Base-by-base conservation (phyloP, 2,329 filamentous ascomycete species). In the Drechslera avenae region DNA sequence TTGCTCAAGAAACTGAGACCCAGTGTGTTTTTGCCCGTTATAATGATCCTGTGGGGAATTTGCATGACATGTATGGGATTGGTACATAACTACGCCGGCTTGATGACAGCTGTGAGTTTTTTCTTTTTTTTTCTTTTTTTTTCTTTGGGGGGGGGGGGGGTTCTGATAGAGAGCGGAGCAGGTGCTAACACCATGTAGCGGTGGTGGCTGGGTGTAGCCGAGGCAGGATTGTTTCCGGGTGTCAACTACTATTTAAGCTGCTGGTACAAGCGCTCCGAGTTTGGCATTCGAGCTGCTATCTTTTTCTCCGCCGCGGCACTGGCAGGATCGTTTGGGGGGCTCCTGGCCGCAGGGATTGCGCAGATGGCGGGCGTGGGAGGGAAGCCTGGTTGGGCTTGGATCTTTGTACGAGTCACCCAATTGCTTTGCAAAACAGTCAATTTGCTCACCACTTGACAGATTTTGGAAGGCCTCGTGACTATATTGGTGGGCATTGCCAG, bases 281-380 rank as follows among this genome's bases (percentile, higher is more conserved):
- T 94, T 46, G 90, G 89, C 41, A 81, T 91, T n/a, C 84, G 90
- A 30, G 85, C 88, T 54, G 88, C 90, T 12, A 84, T 91, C 49
- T 93, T 94, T 78, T 95, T 94, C 77, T 91, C 88, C 0, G 88
- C 89, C 0, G 90, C 90, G 0, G 89, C 90, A 0, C 75, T 94
- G 0, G 87, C 89, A 0, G 90, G 90, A 1, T 91, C 86, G 0
- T 91, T 91, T 56, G 88, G 87, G 64, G 88, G 88, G 3, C 80
- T 91, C 1, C 79, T 91, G 3, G 88, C 88, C 0, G 87, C 87
- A 2, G 88, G 82, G 1, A 91, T 91, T 56, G 81, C 83, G 31
- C 79, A 85, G 40, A 89, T 91, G 85, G 77, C 86, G 53, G 86
- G 87, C 1, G 74, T 87, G 8, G 81, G 80, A 2, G 72, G 71